These are phyloP conservation scores for Cercospora zeina DNA, from an alignment of 2,329 filamentous ascomycete species.

Conservation along the genomic window DNA sequence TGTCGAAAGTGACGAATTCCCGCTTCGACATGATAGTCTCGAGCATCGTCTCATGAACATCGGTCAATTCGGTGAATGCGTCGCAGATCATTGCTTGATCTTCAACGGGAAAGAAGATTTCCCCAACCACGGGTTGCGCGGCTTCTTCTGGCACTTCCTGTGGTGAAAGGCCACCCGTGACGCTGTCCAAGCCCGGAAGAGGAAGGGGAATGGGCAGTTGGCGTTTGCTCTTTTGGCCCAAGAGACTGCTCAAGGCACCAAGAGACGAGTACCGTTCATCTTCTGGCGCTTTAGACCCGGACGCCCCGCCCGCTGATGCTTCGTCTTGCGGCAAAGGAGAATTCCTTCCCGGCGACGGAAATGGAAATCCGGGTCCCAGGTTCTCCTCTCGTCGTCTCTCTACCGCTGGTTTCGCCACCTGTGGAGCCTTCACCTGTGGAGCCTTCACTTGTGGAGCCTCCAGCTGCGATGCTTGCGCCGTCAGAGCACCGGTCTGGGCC, in stretches of 20 bases:
- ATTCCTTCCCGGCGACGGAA: no score
- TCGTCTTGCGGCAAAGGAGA: no score
- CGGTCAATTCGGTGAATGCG: slow-evolving; percentile 1
- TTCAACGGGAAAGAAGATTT: not conserved
- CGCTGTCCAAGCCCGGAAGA: not conserved
- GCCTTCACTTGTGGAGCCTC: not conserved
- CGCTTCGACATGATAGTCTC: not conserved
- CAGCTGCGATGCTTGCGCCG: not conserved
- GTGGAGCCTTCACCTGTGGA: not conserved
- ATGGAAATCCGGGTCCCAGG: no score
- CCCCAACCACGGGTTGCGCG: not conserved
- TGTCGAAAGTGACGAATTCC: not conserved
- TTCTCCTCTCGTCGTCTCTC: not conserved
- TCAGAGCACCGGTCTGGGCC: not conserved
- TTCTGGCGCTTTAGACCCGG: not conserved
- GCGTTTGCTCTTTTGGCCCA: not conserved
- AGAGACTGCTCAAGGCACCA: not conserved
- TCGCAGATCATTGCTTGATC: not conserved
- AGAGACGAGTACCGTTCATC: not conserved
- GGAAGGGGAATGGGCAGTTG: not conserved
- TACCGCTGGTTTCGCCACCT: not conserved
- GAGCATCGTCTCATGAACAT: not conserved
- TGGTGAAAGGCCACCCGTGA: not conserved
- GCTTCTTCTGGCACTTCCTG: not conserved
- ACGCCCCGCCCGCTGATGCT: no score